Conservation (phyloP, 164 flowering plant genomes). For the Stephania cephalantha region DNA sequence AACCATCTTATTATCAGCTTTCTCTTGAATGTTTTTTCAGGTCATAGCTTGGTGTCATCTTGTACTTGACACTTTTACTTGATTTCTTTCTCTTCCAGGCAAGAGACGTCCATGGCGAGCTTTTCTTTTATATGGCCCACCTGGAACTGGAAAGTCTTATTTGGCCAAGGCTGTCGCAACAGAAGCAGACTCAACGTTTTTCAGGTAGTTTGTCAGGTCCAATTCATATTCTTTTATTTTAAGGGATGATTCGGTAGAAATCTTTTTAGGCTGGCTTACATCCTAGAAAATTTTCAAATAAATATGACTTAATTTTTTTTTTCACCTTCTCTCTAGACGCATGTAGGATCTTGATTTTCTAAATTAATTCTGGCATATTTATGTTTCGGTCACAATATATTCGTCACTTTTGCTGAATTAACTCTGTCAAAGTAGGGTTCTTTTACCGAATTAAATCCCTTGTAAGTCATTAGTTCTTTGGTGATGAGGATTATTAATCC, state of each 20-base stretch:
- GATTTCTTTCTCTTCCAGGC: slow-evolving; percentile 33
- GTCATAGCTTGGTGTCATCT: not conserved
- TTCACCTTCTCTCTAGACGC: not conserved
- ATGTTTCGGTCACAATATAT: too few species aligned
- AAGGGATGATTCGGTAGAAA: not conserved
- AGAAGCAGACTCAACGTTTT: slow-evolving; percentile 94
- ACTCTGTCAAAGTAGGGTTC: too few species aligned
- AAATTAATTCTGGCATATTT: too few species aligned
- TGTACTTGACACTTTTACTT: slow-evolving; percentile 8
- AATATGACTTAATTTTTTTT: not conserved
- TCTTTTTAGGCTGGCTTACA: not conserved
- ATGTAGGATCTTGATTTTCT: too few species aligned
- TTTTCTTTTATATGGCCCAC: slow-evolving; percentile 93
- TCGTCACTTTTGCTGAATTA: too few species aligned
- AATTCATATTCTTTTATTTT: not conserved
- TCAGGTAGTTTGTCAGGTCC: slow-evolving; percentile 39
- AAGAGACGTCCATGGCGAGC: slow-evolving; percentile 96
- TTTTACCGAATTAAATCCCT: too few species aligned
- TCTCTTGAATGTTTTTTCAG: not conserved
- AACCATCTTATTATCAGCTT: not conserved
- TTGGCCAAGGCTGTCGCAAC: slow-evolving; percentile 98
- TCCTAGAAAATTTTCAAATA: too few species aligned
- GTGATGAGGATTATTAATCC: too few species aligned
- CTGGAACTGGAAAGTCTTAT: slow-evolving; percentile 98
- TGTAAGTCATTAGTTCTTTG: too few species aligned